Evolutionary conservation across 257 asterid species (phyloP).

Genomic region (Paraleonurus japonicus): DNA sequence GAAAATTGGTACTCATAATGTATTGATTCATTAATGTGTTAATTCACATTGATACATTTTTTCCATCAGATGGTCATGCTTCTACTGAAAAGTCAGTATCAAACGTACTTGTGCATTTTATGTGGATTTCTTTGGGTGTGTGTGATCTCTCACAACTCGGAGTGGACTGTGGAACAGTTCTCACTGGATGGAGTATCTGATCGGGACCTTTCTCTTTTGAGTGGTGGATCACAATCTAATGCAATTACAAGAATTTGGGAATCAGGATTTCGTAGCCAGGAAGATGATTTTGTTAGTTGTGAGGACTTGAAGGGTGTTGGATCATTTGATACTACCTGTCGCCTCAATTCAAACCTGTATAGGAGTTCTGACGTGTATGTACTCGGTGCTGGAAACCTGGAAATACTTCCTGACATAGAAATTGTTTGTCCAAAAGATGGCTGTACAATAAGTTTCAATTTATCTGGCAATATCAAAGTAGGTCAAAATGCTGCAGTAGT

Average conservation of each 20-base stretch:
- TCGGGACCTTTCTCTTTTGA: conserved; percentile 31
- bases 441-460: conserved; percentile 71
- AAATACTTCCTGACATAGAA: conserved; percentile 71
- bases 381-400: conserved; percentile 75
- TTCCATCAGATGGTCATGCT: conserved; percentile 58
- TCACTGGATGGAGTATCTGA: conserved; percentile 31
- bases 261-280: conserved; percentile 23
- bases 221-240: conserved; percentile 30
- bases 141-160: conserved; percentile 41
- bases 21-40: conserved; percentile 34
- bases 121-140: conserved; percentile 47
- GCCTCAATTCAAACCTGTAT: conserved; percentile 51
- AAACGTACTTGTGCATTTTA: conserved; percentile 62
- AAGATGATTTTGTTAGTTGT: conserved; percentile 52
- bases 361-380: conserved; percentile 53
- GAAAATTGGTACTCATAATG: neutral
- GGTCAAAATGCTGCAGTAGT: conserved; percentile 68
- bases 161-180: conserved; percentile 30
- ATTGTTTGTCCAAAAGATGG: conserved; percentile 75
- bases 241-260: conserved; percentile 20
- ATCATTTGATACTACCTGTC: conserved; percentile 76
- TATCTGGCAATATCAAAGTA: conserved; percentile 74
- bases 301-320: conserved; percentile 92
- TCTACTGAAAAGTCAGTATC: conserved; percentile 40
- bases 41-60: conserved; percentile 26